These are phyloP conservation scores for Postia placenta DNA, from an alignment of 768 basidiomycete species.

Conservation along the genomic window DNA sequence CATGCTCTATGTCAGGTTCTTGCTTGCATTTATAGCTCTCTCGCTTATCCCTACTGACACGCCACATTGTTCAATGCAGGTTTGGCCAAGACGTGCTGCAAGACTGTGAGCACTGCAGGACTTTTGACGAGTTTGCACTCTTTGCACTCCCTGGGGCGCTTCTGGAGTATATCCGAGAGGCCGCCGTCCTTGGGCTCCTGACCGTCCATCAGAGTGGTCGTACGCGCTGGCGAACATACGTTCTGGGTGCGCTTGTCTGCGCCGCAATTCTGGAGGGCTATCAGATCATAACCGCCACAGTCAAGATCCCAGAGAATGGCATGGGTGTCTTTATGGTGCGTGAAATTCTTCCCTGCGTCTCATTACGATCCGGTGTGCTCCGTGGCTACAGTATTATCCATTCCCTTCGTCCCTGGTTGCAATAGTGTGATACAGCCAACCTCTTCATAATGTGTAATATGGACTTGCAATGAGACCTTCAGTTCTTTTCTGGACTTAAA, in stretches of 20 bases:
- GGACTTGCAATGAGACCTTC: too few relatives aligned
- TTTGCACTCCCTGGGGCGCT: slow-evolving; percentile 50
- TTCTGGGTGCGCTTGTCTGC: slow-evolving; percentile 42
- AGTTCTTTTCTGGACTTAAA: too few relatives aligned
- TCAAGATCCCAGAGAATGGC: slow-evolving; percentile 39
- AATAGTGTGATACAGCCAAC: background rate
- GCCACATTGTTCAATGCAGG: slow-evolving; percentile 25
- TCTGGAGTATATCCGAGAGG: slow-evolving; percentile 54
- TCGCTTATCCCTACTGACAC: background rate
- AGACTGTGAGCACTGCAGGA: slow-evolving; percentile 60
- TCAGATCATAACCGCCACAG: slow-evolving; percentile 39
- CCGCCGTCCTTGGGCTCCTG: slow-evolving; percentile 44
- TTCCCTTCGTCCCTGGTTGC: background rate
- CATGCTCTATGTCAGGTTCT: slow-evolving; percentile 53
- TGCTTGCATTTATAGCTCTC: background rate
- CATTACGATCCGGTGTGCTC: background rate
- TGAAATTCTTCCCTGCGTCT: background rate
- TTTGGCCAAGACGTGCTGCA: slow-evolving; percentile 64
- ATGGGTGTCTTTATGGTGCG: slow-evolving; percentile 34
- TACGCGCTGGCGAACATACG: slow-evolving; percentile 38
- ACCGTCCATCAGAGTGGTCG: slow-evolving; percentile 36
- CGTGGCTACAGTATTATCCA: too few relatives aligned
- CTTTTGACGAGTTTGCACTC: slow-evolving; percentile 52
- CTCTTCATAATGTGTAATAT: too few relatives aligned
- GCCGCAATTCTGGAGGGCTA: slow-evolving; percentile 51